These are phyloP conservation scores for Populus tremula DNA, from an alignment of 345 rosid species.

Conservation along the genomic window DNA sequence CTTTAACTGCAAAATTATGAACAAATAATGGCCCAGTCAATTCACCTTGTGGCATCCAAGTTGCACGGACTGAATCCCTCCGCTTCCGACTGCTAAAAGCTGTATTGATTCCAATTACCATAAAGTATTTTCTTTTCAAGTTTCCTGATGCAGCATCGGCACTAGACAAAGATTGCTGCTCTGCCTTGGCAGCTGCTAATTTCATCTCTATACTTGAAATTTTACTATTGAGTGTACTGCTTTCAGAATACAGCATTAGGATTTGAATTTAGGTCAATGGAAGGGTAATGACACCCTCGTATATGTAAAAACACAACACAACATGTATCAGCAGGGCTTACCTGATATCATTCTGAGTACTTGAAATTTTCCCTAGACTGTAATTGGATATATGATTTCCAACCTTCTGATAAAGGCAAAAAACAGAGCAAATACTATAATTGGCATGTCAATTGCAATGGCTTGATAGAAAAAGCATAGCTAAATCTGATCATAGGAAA, in stretches of 20 bases:
- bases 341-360: conserved; percentile 28
- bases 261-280: conserved; percentile 1
- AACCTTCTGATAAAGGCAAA: conserved; percentile 29
- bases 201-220: conserved; percentile 49
- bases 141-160: conserved; percentile 17
- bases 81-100: conserved; percentile 78
- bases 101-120: conserved; percentile 89
- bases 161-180: conserved; percentile 27
- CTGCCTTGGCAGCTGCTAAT: conserved; percentile 43
- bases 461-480: background rate
- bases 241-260: conserved; percentile 11
- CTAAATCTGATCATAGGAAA: background rate
- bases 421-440: conserved; percentile 15
- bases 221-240: conserved; percentile 47
- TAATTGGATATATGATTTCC: conserved; percentile 31
- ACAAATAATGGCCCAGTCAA: background rate
- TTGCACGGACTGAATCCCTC: conserved; percentile 78
- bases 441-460: background rate
- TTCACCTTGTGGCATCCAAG: conserved; percentile 96
- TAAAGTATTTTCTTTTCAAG: conserved; percentile 48
- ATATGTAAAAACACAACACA: background rate
- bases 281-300: background rate
- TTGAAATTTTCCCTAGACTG: conserved; percentile 26
- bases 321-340: conserved; percentile 23
- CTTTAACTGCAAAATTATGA: background rate